Evolutionary conservation across 768 basidiomycete species (phyloP).

Genomic region (Amanita fuliginea): DNA sequence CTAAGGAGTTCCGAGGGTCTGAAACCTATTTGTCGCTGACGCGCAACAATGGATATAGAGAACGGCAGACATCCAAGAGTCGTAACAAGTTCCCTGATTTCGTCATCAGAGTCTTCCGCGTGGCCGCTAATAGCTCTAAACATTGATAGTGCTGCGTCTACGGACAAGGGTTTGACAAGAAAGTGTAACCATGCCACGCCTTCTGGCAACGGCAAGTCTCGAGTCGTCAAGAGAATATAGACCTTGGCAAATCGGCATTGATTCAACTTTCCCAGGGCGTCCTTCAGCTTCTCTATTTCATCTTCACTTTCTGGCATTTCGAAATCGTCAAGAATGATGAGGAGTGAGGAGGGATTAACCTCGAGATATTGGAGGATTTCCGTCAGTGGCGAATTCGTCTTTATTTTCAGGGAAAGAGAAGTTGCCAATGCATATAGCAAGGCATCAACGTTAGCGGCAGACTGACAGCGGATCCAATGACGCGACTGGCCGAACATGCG

Average conservation of each 20-base stretch:
- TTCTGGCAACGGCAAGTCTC: background rate
- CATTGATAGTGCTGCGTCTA: background rate
- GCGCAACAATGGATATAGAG: background rate
- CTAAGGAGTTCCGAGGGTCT: background rate
- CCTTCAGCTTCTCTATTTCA: background rate
- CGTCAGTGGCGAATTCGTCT: background rate
- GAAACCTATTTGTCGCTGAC: background rate
- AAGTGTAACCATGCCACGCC: background rate
- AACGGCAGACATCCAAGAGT: background rate
- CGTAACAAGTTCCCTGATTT: background rate
- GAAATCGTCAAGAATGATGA: background rate
- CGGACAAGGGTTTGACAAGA: background rate
- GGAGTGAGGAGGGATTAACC: background rate
- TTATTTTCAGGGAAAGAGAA: background rate
- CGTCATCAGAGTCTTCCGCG: background rate
- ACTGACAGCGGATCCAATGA: conserved; percentile 1
- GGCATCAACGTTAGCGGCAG: background rate
- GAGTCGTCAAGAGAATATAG: background rate
- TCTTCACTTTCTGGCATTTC: background rate
- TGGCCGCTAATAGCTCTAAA: background rate
- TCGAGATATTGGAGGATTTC: background rate
- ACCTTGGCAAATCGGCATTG: background rate
- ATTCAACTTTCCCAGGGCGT: background rate
- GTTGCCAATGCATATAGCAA: background rate
- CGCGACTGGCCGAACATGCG: background rate